Base-by-base conservation (phyloP, 805 yeast species). In the Lipomyces yamadae region DNA sequence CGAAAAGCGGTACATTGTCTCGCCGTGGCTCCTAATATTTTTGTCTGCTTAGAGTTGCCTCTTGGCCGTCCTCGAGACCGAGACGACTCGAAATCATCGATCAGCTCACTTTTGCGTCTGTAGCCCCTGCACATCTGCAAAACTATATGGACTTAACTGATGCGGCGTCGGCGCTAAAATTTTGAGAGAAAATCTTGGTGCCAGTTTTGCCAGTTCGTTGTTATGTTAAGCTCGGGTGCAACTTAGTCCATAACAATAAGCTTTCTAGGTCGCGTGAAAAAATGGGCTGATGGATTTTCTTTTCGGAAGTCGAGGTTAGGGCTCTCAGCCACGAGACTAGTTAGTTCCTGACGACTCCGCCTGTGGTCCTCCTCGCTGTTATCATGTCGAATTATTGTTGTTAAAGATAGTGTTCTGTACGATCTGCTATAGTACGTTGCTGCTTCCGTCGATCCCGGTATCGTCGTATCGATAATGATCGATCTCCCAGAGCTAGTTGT, bases 61-160 rank as follows among this genome's bases (percentile, higher is more conserved):
- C 18, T 42, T 37, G 3, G 2, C 39, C 4, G 45, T 15, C 15
- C 24, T 42, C 48, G 48, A 7, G 24, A 42, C 48, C 48, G 8
- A 10, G 48, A 37, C 15, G 48, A n/a, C 48, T 7, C 48, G 24
- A 5, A 42, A n/a, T 52, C 33, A 30, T 32, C 57, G 24, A 54
- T 54, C 57, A 54, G 57, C 57, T 54, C 57, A 54, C 57, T 54
- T 54, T 54, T 32, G 37, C 37, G 32, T 54, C 35, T 24, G n/a
- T 4, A 30, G 1, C 13, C 57, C 57, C 57, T 52, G 55, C 55
- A 52, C 55, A 52, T 29, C 55, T 18, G 48, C 55, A 30, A 10
- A 52, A 24, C 1, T 13, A 4, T 5, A 4, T 33, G 1, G 55
- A 13, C 29, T 8, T 54, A 34, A 32, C 37, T 29, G n/a, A n/a